phyloP scores from a whole-genome alignment of 1,284 basidiomycete genomes.

The Schizophyllum amplum region DNA sequence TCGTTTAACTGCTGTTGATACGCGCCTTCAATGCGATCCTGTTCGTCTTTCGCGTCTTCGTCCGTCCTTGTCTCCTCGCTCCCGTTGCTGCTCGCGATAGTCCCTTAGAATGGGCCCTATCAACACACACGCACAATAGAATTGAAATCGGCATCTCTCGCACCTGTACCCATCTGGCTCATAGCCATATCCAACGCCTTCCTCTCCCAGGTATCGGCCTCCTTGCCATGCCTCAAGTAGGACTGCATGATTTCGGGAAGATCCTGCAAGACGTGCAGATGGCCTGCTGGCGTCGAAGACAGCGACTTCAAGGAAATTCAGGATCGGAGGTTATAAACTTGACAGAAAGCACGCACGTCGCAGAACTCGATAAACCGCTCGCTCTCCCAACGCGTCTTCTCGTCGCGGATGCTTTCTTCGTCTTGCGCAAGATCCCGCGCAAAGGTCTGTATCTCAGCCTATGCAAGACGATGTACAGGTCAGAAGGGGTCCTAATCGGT shows the following conservation, averaged over 20 bases:
- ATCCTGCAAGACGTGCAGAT: background rate
- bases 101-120: too few species aligned
- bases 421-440: background rate
- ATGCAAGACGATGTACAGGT: background rate
- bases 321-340: background rate
- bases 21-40: background rate
- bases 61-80: background rate
- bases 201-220: background rate
- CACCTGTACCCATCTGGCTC: background rate
- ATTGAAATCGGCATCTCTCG: too few species aligned
- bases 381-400: background rate
- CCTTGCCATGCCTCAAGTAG: background rate
- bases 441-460: background rate
- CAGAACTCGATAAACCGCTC: conserved; percentile 11
- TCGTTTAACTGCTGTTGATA: background rate
- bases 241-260: background rate
- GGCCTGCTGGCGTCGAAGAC: background rate
- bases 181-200: background rate
- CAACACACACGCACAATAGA: too few species aligned
- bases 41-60: background rate
- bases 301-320: background rate
- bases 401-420: background rate
- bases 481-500: background rate
- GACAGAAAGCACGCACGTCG: background rate
- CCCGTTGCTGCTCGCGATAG: too few species aligned